A percentile compares a stretch with the other conserved stretches of the same genome.
Evolutionary conservation across 1,284 basidiomycete genomes (phyloP).

Genomic region (Ustilago vetiveriae): DNA sequence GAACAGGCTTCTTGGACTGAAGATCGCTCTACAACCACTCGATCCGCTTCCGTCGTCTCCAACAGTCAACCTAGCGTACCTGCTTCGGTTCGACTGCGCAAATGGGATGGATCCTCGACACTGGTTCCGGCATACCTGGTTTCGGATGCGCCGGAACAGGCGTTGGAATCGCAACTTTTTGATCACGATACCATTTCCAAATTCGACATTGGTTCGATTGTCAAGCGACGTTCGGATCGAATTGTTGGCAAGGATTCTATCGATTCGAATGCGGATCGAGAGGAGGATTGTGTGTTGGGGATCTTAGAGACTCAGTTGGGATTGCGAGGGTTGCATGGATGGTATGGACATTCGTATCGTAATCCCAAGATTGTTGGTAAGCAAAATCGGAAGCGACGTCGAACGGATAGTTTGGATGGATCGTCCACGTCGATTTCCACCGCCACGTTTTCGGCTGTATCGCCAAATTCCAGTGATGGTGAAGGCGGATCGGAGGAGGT

Average conservation of each 20-base stretch:
- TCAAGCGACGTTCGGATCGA: background rate
- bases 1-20: background rate
- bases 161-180: slow-evolving; percentile 15
- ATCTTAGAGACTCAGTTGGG: slow-evolving; percentile 23
- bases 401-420: background rate
- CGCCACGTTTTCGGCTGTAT: too few relatives aligned
- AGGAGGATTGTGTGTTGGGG: slow-evolving; percentile 4
- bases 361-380: background rate
- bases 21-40: background rate
- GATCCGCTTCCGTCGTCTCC: background rate
- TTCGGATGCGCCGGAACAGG: slow-evolving; percentile 1
- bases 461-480: too few relatives aligned
- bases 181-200: slow-evolving; percentile 10
- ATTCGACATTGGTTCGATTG: background rate
- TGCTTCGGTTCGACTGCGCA: slow-evolving; percentile 17
- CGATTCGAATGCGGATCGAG: background rate
- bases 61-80: background rate
- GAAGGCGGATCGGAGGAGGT: slow-evolving; percentile 3
- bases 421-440: background rate
- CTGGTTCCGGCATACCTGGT: slow-evolving; percentile 13
- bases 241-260: background rate
- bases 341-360: slow-evolving; percentile 17
- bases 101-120: slow-evolving; percentile 23
- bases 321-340: slow-evolving; percentile 15
- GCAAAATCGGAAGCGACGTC: slow-evolving; percentile 9